phyloP scores from a whole-genome alignment of 202 grass and related monocot genomes.

The Bolboschoenoplectus hybrid region DNA sequence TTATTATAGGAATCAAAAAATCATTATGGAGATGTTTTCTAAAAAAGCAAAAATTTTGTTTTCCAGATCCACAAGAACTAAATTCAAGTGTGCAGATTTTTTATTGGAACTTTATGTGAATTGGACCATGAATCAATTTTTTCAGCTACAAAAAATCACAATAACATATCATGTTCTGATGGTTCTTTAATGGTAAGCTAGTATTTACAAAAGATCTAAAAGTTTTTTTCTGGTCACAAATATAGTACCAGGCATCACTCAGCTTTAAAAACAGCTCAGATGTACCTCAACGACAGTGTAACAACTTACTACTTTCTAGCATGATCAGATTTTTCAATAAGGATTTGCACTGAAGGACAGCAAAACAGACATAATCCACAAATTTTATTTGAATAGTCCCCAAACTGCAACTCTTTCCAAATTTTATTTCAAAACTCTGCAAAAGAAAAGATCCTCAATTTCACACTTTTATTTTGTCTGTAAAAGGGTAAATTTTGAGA shows the following conservation, averaged over 20 bases:
- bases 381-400: not conserved
- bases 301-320: not conserved
- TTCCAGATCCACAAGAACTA: not conserved
- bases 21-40: constrained; percentile 4
- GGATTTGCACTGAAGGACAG: not conserved
- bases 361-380: not conserved
- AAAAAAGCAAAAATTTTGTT: not conserved
- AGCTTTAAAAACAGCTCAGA: not conserved
- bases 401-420: not conserved
- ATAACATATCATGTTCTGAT: not conserved
- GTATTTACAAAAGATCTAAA: not conserved
- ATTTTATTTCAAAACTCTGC: not conserved
- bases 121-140: not conserved
- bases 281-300: not conserved
- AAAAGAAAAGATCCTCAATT: not conserved
- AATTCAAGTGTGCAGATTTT: constrained; percentile 11
- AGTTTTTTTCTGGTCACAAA: not conserved
- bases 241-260: not conserved
- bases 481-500: not conserved
- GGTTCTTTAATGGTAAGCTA: not conserved
- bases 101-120: not conserved
- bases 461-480: not conserved
- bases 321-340: not conserved
- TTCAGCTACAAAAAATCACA: not conserved
- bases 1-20: not conserved